Evolutionary conservation across 805 yeast genomes (phyloP).

Genomic region (Monosporozyma yasuniensis): DNA sequence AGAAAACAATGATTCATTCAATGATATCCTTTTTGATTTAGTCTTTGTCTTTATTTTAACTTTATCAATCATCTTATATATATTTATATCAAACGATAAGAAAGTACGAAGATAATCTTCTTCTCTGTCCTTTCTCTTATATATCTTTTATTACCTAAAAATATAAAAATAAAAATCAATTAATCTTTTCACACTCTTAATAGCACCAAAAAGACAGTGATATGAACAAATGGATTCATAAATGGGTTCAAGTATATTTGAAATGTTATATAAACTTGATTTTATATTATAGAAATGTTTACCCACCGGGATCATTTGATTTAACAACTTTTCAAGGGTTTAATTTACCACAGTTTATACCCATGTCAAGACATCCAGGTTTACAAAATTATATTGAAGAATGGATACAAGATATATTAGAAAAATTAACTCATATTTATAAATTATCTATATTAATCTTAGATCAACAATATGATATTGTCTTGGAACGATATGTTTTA

Average conservation of each 20-base stretch:
- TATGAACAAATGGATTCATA: constrained; percentile 18
- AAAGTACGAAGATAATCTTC: not conserved
- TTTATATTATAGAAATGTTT: constrained; percentile 30
- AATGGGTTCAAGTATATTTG: constrained; percentile 28
- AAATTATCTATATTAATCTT: constrained; percentile 19
- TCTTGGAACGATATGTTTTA: constrained; percentile 23
- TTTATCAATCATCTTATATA: not conserved
- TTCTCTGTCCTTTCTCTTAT: not conserved
- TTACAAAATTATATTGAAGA: constrained; percentile 33
- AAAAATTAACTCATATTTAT: constrained; percentile 18
- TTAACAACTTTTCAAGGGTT: constrained; percentile 34
- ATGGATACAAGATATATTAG: constrained; percentile 22
- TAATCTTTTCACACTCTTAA: too few species aligned
- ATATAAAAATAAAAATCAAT: too few species aligned
- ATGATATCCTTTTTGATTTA: not conserved
- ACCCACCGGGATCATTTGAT: constrained; percentile 31
- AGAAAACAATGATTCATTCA: not conserved
- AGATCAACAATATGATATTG: constrained; percentile 12
- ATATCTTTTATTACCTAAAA: too few species aligned
- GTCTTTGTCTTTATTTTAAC: not conserved
- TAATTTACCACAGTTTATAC: constrained; percentile 33
- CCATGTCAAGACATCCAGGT: constrained; percentile 40
- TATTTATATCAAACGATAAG: not conserved
- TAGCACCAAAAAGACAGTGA: too few species aligned
- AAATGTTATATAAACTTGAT: constrained; percentile 33